A percentile compares a stretch with the other conserved stretches of the same genome.
Conservation (phyloP, 345 rosid genomes). For the Odontarrhena argentea region DNA sequence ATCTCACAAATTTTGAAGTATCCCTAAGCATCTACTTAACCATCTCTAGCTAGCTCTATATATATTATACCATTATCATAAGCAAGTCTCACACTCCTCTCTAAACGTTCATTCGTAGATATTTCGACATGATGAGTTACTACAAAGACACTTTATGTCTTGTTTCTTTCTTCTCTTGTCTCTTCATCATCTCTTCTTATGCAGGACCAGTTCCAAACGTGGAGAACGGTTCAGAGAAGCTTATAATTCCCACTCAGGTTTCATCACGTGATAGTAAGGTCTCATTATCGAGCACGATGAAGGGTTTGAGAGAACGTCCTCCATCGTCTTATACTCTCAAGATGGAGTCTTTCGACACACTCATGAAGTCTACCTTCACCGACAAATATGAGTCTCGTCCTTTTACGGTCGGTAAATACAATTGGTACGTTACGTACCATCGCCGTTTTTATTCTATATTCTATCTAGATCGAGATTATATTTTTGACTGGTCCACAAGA, state of each 20-base stretch:
- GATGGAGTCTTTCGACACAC: conserved; percentile 5
- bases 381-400: not conserved
- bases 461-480: too few relatives aligned
- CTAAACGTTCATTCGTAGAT: not conserved
- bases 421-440: not conserved
- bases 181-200: conserved; percentile 20
- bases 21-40: not conserved
- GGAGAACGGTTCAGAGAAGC: conserved; percentile 10
- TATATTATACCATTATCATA: not conserved
- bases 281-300: conserved; percentile 20
- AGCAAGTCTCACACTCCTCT: not conserved
- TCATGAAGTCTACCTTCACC: conserved; percentile 1
- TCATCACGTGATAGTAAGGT: conserved; percentile 30
- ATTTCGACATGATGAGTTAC: conserved; percentile 14
- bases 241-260: not conserved
- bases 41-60: not conserved
- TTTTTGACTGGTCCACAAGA: too few relatives aligned
- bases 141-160: not conserved
- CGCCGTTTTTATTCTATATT: too few relatives aligned
- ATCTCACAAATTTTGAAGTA: too few relatives aligned
- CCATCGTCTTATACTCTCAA: conserved; percentile 24
- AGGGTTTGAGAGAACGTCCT: conserved; percentile 30
- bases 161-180: conserved; percentile 27
- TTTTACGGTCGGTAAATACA: not conserved
- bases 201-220: conserved; percentile 31